Evolutionary conservation across 1,139 yeast genomes (phyloP), one percentile per base, ranked within the genome.

Genomic region (Zygosaccharomyces pseudobailii): DNA sequence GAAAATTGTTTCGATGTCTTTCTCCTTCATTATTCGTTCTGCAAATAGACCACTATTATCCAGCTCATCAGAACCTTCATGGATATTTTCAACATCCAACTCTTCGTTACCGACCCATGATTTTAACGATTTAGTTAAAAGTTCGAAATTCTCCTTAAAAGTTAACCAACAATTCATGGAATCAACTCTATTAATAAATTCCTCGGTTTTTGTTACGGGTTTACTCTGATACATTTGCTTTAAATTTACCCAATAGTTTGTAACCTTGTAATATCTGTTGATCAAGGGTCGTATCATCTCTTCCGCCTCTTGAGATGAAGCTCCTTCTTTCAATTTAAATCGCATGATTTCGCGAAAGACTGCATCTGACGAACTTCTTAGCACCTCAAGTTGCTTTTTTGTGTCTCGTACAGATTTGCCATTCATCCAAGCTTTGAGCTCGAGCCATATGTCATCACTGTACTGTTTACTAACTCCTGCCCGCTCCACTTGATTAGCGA

Each of bases 131-230:
- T 68, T 65, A 0, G 79, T 68, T 55, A 79, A 90, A 43, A 80
- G 68, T 41, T 75, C 74, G 28, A 92, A 80, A 0, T 90, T 84
- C 45, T 76, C 79, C 0, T 90, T 82, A 32, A 87, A 81, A 10
- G 89, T 81, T 23, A 78, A 73, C 97, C 97, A 90, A 0, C 97
- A 85, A 38, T 80, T 82, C 48, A 92, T 72, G 0, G 96, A 90
- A 52, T 86, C 92, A 5, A 87, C 70, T 38, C 87, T 73, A 43
- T 75, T 71, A 41, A 75, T 78, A 59, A 90, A 89, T 40, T 78
- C 88, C 4, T 74, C 76, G 8, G 81, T 74, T 7, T 81, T 78
- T 51, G 88, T 82, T 3, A 79, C 69, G 0, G 96, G 94, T 56
- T 87, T 87, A 49, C 87, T 95, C 45, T 73, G 74, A 42, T 75